phyloP scores from a whole-genome alignment of 148 eudicot genomes.

The Arctostaphylos glauca region DNA sequence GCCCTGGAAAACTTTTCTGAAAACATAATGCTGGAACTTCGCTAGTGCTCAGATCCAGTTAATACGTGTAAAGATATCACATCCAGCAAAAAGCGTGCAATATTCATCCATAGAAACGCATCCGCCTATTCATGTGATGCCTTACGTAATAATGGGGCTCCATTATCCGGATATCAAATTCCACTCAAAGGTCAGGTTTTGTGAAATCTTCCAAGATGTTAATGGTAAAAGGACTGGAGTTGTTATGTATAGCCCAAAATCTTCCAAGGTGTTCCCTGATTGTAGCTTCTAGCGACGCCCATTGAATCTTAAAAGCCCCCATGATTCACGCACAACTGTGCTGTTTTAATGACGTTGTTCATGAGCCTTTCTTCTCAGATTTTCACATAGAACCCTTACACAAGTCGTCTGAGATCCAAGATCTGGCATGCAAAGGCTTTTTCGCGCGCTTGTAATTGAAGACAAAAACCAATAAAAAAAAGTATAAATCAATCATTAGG shows the following conservation, averaged over 20 bases:
- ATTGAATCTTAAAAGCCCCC: neutral
- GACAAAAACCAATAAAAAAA: slow-evolving; percentile 10
- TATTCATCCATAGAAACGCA: neutral
- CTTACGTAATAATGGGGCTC: neutral
- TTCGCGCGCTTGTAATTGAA: neutral
- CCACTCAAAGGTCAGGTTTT: neutral
- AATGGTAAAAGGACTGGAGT: neutral
- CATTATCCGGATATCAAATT: neutral
- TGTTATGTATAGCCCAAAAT: neutral
- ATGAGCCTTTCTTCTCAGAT: neutral
- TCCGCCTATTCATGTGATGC: neutral
- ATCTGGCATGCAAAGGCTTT: slow-evolving; percentile 1
- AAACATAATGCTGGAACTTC: neutral
- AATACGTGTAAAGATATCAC: neutral
- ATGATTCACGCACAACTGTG: neutral
- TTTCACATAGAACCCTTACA: neutral
- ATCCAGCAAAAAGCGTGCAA: neutral
- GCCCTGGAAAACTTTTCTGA: neutral
- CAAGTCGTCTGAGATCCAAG: slow-evolving; percentile 1
- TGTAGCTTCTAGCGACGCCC: neutral
- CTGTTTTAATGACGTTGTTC: neutral
- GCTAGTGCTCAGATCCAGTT: neutral
- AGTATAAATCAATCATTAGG: slow-evolving; percentile 11
- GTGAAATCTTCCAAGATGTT: neutral
- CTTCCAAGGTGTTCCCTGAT: neutral